Evolutionary conservation across 495 filamentous ascomycete genomes (phyloP), one percentile per base, ranked within the genome.

Genomic region (Aspergillus coremiiformis): DNA sequence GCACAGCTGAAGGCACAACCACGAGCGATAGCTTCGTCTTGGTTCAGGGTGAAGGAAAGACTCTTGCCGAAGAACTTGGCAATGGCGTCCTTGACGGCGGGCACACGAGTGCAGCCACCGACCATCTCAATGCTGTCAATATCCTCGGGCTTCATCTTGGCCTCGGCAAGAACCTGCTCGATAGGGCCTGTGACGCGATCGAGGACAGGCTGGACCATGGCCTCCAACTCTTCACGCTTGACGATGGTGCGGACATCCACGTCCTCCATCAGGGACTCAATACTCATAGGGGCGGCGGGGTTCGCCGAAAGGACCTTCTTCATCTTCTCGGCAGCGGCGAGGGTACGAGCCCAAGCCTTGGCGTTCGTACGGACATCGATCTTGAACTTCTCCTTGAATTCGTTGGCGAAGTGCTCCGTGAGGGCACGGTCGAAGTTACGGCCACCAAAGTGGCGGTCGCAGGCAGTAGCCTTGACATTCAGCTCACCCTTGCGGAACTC

Each of bases 231-330:
- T 62, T 95, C 89, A 60, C 93, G 87, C 68, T 92, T 97, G 58
- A 97, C 78, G 79, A 94, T 83, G 39, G 86, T 75, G 19, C 80
- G 82, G 20, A 96, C 94, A 68, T 99, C 93, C 29, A 92, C 74
- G 65, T 99, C 93, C 66, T 97, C 92, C 93, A 99, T 97, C 54
- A 97, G 78, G 17, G 93, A 96, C 78, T 99, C 93, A 62, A 99
- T 95, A 76, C 87, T 96, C 63, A 99, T 60, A n/a, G 93, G 94
- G 3, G 91, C 93, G 58, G 84, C 79, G 44, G 90, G 84, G 70
- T 97, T 97, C 60, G 93, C 93, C 12, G 94, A 97, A 50, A 99
- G 79, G 48, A 99, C 85, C 82, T 97, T 97, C 89, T 99, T 99
- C 64, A 95, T 67, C 81, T 96, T 97, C 79, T 99, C 93, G 44